phyloP scores from a whole-genome alignment of 2,329 filamentous ascomycete species.

The Verticillium longisporum region DNA sequence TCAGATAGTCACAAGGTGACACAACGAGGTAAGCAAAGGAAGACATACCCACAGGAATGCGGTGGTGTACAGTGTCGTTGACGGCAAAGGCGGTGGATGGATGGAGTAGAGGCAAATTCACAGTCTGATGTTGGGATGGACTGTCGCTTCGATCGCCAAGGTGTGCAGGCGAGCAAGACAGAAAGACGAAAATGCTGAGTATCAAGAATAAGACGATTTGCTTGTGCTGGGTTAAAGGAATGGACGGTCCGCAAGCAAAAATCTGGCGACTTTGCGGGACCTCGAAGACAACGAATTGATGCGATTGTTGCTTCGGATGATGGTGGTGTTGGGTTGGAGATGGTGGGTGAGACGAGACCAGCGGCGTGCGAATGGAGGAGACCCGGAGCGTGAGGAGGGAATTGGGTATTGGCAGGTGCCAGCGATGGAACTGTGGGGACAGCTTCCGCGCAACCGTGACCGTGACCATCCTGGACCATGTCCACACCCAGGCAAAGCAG shows the following conservation, averaged over 20 bases:
- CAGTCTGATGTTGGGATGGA: neutral
- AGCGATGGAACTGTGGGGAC: neutral
- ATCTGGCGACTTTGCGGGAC: constrained; percentile 31
- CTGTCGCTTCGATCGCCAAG: neutral
- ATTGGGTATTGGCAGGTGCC: neutral
- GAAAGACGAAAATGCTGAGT: neutral
- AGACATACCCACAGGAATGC: neutral
- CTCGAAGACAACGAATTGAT: constrained; percentile 2
- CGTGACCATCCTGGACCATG: neutral
- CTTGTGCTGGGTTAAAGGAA: constrained; percentile 13
- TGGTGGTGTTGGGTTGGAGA: neutral
- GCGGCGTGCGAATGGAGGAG: neutral
- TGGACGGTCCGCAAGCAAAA: constrained; percentile 42
- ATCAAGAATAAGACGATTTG: neutral
- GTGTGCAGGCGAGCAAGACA: neutral
- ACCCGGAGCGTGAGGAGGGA: neutral
- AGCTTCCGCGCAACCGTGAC: neutral
- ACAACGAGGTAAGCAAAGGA: neutral
- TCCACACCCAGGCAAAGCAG: neutral
- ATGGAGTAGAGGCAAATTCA: neutral
- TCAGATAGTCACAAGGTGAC: neutral
- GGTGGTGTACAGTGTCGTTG: neutral
- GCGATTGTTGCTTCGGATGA: constrained; percentile 1
- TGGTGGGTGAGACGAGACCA: constrained; percentile 1
- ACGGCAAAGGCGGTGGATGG: neutral